Evolutionary conservation across 2,329 filamentous ascomycete genomes (phyloP), one percentile per base, ranked within the genome.

Genomic region (Aspergillus alliaceus): DNA sequence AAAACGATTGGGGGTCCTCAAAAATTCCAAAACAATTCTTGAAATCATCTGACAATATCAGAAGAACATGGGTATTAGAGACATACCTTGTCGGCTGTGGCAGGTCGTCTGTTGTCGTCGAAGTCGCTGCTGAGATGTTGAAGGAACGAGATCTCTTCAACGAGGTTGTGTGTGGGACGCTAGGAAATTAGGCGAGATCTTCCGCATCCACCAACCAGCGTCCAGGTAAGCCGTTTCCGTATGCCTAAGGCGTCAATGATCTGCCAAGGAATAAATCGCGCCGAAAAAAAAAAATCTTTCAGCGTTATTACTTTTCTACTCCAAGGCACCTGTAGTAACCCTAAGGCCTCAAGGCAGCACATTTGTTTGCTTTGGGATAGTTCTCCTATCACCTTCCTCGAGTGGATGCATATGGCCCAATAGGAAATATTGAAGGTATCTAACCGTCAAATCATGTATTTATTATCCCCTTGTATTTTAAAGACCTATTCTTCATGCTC

Each of bases 51-150:
- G 25, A n/a, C 6, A 6, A 40, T 2, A 31, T 27, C 37, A 24
- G n/a, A 31, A 24, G 27, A 44, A 48, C 9, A 31, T 27, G 51
- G 50, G 39, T 42, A 29, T 34, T 32, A 32, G n/a, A 51, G 61
- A 65, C 74, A 67, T 72, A 77, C 75, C 75, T 77, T 77, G 75
- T 76, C 74, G 75, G 73, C 73, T 15, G 69, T 73, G 68, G 71
- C 66, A 65, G 65, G 74, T 75, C 68, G 74, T 75, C 74, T 70
- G 66, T 74, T 72, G 68, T 74, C 69, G 73, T 76, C 72, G 73
- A 72, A 71, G 72, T 75, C 72, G 68, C 69, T 67, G 68, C 65
- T 68, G 63, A 67, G 71, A 72, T 72, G 68, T 69, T 74, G 65
- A 63, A 72, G 63, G 60, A 66, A 60, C 60, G 62, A 70, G 66